Percentiles rank a stretch among this genome's conserved stretches.
Conservation (phyloP, 495 filamentous ascomycete species). For the Aspergillus haitiensis region DNA sequence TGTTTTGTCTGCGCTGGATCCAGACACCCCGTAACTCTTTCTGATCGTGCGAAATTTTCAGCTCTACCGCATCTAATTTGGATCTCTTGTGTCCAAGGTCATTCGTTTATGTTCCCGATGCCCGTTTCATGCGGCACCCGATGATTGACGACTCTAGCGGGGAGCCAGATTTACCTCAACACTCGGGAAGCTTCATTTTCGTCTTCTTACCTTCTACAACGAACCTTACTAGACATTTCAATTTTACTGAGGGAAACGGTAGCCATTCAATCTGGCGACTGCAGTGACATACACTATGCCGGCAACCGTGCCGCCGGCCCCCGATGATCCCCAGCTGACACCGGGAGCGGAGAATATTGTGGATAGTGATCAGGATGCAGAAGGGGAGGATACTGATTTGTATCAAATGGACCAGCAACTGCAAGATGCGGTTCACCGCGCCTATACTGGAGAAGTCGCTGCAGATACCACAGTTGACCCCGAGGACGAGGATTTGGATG, state of each 20-base stretch:
- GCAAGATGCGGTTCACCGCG: slow-evolving; percentile 54
- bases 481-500: slow-evolving; percentile 37
- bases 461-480: slow-evolving; percentile 36
- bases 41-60: slow-evolving; percentile 9
- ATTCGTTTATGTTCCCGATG: slow-evolving; percentile 29
- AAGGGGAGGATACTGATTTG: slow-evolving; percentile 51
- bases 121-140: slow-evolving; percentile 26
- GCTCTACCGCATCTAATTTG: neutral
- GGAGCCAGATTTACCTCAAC: slow-evolving; percentile 28
- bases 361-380: slow-evolving; percentile 55
- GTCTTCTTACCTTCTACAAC: slow-evolving; percentile 12
- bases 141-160: slow-evolving; percentile 29
- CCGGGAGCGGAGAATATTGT: slow-evolving; percentile 34
- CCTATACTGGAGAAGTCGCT: slow-evolving; percentile 52
- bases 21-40: neutral
- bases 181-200: slow-evolving; percentile 15
- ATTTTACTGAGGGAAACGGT: slow-evolving; percentile 6
- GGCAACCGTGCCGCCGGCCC: slow-evolving; percentile 47
- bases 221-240: slow-evolving; percentile 3
- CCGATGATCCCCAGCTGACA: slow-evolving; percentile 41
- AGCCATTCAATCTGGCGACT: slow-evolving; percentile 47
- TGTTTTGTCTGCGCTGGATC: slow-evolving; percentile 16
- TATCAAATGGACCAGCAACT: slow-evolving; percentile 49
- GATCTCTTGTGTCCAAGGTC: slow-evolving; percentile 20
- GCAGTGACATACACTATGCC: slow-evolving; percentile 48